Evolutionary conservation across 495 filamentous ascomycete genomes (phyloP).

Genomic region (Podospora appendiculata): DNA sequence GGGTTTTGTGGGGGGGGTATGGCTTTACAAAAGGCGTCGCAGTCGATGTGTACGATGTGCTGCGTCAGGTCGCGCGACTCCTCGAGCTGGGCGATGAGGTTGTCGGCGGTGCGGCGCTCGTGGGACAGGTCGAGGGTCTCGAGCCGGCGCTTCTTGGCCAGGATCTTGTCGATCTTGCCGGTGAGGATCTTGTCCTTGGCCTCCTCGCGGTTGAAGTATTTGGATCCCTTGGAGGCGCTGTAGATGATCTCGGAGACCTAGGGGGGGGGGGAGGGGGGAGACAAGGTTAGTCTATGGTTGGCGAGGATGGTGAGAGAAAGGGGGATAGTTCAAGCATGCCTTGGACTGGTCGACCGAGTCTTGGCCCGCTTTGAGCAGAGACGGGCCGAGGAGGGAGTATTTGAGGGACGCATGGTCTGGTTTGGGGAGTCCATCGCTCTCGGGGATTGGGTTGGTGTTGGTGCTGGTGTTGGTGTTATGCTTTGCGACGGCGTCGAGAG

Average conservation of each 20-base stretch:
- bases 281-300: background rate
- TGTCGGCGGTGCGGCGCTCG: constrained; percentile 71
- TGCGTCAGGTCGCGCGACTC: constrained; percentile 72
- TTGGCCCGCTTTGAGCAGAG: constrained; percentile 89
- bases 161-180: constrained; percentile 74
- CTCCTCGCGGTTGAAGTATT: constrained; percentile 93
- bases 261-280: constrained; percentile 19
- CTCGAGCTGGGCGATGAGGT: constrained; percentile 74
- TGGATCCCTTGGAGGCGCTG: constrained; percentile 91
- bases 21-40: constrained; percentile 75
- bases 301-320: no score
- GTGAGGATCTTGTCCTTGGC: constrained; percentile 74
- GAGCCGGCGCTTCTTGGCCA: constrained; percentile 66
- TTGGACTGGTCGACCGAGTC: constrained; percentile 89
- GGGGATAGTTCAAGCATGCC: constrained; percentile 30
- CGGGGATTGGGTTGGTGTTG: background rate
- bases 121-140: constrained; percentile 65
- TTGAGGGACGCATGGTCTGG: constrained; percentile 40
- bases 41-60: constrained; percentile 85
- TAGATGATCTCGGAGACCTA: constrained; percentile 95
- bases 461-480: background rate
- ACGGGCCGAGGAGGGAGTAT: constrained; percentile 78
- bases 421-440: background rate
- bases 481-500: background rate
- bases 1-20: background rate